Base-by-base conservation (phyloP, 495 filamentous ascomycete genomes). In the Talaromyces borbonicus region DNA sequence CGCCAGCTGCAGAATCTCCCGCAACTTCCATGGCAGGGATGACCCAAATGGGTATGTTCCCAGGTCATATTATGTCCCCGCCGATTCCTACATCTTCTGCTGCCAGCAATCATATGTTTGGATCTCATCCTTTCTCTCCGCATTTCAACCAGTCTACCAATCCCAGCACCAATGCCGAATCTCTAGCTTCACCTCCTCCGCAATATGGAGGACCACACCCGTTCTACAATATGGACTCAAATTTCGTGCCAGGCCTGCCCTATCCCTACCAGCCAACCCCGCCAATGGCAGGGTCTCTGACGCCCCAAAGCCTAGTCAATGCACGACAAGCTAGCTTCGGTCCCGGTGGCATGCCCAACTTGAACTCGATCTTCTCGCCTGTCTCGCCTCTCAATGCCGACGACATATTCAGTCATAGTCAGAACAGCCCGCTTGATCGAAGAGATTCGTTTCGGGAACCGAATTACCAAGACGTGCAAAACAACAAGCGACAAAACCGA, bases 1-100 rank as follows among this genome's bases (percentile, higher is more conserved):
- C 77, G 12, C 61, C 60, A 30, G 73, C 75, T 9, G 71, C 86
- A 8, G 83, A 87, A 55, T 92, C 87, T 11, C 88, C 88, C 26
- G 83, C 81, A 22, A 74, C 83, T 1, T 70, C 74, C 15, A 81
- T 81, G 19, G 80, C 73, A 18, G 74, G 73, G 16, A 80, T 80
- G 51, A 82, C 75, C 52, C 76, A 76, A 46, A 64, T 72, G 8
- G 62, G 69, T 7, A 67, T 75, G n/a, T 72, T 75, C 16, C 78
- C 63, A 20, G 69, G 80, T 32, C 72, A 80, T 6, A 79, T 84
- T 50, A 71, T 69, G 5, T 68, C 72, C 7, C 68, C 72, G 8
- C 76, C 82, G 40, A 66, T 77, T 39, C 68, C 56, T 56, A 68
- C 56, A 44, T 59, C 65, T 38, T 72, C 73, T 19, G 58, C 67